These are phyloP conservation scores for Cytospora leucostoma DNA, from an alignment of 2,329 filamentous ascomycete genomes.

Conservation along the genomic window DNA sequence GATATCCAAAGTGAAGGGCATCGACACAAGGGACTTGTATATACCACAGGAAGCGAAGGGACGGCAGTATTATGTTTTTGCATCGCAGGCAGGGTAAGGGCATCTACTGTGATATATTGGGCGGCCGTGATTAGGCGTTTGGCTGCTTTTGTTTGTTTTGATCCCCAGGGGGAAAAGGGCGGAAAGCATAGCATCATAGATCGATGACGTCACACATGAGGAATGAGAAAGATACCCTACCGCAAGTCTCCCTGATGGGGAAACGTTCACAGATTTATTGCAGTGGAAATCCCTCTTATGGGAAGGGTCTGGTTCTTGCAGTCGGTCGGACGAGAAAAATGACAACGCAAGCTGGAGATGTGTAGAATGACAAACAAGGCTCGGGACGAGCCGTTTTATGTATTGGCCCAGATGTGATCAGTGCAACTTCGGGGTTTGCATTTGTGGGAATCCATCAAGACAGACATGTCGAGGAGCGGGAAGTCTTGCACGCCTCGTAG, in stretches of 20 bases:
- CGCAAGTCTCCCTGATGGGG: not conserved
- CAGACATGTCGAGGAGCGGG: no score
- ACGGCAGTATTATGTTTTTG: not conserved
- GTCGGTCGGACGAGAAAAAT: no score
- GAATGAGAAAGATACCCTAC: constrained; percentile 1
- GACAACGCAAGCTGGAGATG: not conserved
- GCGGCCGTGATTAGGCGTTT: not conserved
- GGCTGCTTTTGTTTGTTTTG: not conserved
- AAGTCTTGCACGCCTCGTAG: no score
- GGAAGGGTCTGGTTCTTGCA: not conserved
- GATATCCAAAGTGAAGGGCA: not conserved
- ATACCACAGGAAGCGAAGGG: not conserved
- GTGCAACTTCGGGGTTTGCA: not conserved
- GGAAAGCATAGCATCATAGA: not conserved
- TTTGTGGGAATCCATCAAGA: not conserved
- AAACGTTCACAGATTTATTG: not conserved
- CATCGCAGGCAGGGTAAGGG: not conserved
- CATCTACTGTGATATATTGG: not conserved
- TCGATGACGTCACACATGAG: constrained; percentile 1
- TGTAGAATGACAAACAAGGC: not conserved
- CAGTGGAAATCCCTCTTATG: not conserved
- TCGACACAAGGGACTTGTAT: not conserved
- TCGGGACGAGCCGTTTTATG: not conserved
- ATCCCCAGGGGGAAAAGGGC: not conserved
- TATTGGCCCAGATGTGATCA: not conserved